Evolutionary conservation across 1,284 basidiomycete species (phyloP).

Genomic region (Sporisorium graminicola): DNA sequence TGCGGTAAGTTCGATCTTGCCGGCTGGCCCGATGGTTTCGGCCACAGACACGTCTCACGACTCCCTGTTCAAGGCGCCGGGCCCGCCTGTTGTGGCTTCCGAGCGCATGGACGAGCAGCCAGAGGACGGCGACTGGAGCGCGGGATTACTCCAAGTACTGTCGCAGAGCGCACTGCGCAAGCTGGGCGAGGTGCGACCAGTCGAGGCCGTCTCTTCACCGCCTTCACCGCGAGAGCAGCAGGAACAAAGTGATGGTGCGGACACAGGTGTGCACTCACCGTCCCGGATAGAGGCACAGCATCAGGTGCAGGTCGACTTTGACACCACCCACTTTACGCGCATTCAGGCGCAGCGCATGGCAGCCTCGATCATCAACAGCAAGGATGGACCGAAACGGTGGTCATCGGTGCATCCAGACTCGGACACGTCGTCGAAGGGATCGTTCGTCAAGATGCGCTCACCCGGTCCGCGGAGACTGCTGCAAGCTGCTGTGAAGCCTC

Average conservation of each 20-base stretch:
- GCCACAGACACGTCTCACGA: neutral
- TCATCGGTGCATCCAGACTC: conserved; percentile 13
- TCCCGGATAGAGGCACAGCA: neutral
- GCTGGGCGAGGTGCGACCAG: neutral
- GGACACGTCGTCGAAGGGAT: no score
- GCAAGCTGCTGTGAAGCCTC: conserved; percentile 2
- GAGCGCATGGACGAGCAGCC: neutral
- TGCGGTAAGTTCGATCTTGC: neutral
- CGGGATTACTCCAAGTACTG: conserved; percentile 33
- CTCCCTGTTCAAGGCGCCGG: neutral
- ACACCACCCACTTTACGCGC: conserved; percentile 3
- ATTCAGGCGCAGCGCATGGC: conserved; percentile 16
- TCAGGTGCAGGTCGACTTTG: conserved; percentile 20
- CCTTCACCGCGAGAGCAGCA: neutral
- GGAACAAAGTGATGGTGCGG: no score
- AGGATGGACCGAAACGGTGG: conserved; percentile 3
- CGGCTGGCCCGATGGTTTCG: neutral
- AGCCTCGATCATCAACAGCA: neutral
- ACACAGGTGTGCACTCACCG: neutral
- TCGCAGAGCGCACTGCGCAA: conserved; percentile 37
- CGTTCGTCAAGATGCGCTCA: no score
- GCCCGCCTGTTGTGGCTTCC: neutral
- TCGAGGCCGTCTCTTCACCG: neutral
- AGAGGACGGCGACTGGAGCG: conserved; percentile 18
- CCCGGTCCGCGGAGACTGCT: neutral